Conservation (phyloP, 164 flowering plant species). For the Tetracentron sinense region DNA sequence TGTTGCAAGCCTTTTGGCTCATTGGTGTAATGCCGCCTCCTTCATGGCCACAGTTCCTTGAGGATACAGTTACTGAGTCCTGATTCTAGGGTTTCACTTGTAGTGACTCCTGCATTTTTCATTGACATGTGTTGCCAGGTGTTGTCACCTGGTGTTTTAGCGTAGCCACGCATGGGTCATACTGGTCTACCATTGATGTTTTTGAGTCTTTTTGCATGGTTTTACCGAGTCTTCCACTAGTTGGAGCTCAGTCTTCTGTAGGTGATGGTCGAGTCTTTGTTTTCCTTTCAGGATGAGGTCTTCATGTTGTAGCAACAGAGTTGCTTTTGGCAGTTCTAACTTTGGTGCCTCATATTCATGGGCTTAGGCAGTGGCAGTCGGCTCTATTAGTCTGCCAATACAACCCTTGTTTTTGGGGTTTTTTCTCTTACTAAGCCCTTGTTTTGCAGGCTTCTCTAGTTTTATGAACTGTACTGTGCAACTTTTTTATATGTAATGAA, state of each 20-base stretch:
- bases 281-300: neutral
- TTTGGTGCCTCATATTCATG: constrained; percentile 19
- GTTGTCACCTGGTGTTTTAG: too few relatives aligned
- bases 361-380: constrained; percentile 38
- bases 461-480: constrained; percentile 18
- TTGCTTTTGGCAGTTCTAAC: constrained; percentile 26
- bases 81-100: constrained; percentile 11
- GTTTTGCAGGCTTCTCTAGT: constrained; percentile 22
- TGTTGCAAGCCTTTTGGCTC: constrained; percentile 39
- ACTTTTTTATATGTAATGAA: constrained; percentile 8
- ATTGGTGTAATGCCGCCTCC: constrained; percentile 16
- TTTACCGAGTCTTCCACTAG: too few relatives aligned
- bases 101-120: too few relatives aligned
- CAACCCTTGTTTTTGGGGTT: constrained; percentile 30
- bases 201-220: too few relatives aligned
- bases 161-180: constrained; percentile 14
- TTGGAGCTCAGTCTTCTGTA: constrained; percentile 11
- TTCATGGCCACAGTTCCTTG: constrained; percentile 35
- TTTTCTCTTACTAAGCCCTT: constrained; percentile 31
- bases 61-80: constrained; percentile 24
- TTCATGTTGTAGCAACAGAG: constrained; percentile 9
- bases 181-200: neutral
- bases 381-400: constrained; percentile 26
- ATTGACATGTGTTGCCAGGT: too few relatives aligned
- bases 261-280: neutral